Conservation (phyloP, 1,139 yeast genomes). For the Casaregolazyma suthepensis region DNA sequence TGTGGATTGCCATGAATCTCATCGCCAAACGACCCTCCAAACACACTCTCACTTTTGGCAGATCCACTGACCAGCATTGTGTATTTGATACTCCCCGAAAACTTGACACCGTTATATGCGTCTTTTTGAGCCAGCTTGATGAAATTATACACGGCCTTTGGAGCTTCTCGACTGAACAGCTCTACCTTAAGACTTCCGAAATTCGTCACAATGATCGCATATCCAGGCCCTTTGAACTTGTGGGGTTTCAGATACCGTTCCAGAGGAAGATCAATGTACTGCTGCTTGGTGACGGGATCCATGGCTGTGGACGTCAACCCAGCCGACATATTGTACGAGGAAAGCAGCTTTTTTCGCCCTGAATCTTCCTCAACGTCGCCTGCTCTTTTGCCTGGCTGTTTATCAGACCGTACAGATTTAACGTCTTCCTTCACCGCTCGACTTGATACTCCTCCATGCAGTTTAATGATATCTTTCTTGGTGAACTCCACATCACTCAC, state of each 20-base stretch:
- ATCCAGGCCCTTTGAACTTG: constrained; percentile 28
- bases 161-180: constrained; percentile 36
- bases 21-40: constrained; percentile 38
- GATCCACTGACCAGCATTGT: constrained; percentile 53
- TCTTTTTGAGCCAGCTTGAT: constrained; percentile 34
- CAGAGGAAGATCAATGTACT: constrained; percentile 18
- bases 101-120: constrained; percentile 39
- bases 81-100: constrained; percentile 43
- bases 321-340: constrained; percentile 32
- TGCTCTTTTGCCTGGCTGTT: constrained; percentile 5
- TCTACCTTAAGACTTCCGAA: constrained; percentile 39
- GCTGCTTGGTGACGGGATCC: constrained; percentile 26
- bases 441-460: constrained; percentile 23
- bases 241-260: constrained; percentile 30
- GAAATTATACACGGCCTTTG: constrained; percentile 43
- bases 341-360: constrained; percentile 14
- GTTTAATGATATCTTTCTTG: constrained; percentile 26
- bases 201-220: constrained; percentile 33
- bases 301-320: constrained; percentile 34
- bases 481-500: constrained; percentile 30
- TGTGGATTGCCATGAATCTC: constrained; percentile 56
- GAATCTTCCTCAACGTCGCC: background rate
- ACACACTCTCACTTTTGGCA: constrained; percentile 38
- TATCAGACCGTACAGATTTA: constrained; percentile 8
- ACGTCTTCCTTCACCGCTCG: constrained; percentile 1